These are phyloP conservation scores for Dendryphion nanum DNA, from an alignment of 2,329 filamentous ascomycete genomes.

Conservation along the genomic window DNA sequence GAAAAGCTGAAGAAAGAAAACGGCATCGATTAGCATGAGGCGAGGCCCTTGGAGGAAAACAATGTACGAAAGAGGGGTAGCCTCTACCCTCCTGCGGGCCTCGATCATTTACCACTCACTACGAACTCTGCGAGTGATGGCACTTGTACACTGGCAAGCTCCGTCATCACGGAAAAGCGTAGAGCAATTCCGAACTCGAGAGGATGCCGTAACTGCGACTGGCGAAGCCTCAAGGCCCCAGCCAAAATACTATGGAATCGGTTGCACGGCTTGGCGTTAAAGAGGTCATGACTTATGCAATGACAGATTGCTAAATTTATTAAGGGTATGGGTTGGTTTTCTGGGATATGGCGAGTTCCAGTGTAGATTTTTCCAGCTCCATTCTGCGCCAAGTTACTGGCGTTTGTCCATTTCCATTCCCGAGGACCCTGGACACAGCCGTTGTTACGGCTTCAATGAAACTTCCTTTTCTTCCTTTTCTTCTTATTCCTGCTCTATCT, in stretches of 20 bases:
- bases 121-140: slow-evolving; percentile 22
- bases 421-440: too few relatives aligned
- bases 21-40: slow-evolving; percentile 80
- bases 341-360: too few relatives aligned
- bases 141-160: slow-evolving; percentile 20
- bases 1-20: slow-evolving; percentile 97
- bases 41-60: slow-evolving; percentile 49
- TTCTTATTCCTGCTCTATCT: too few relatives aligned
- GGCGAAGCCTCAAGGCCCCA: slow-evolving; percentile 28
- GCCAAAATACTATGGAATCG: slow-evolving; percentile 33
- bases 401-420: too few relatives aligned
- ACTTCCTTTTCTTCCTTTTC: too few relatives aligned
- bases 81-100: slow-evolving; percentile 36
- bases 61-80: slow-evolving; percentile 29
- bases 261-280: slow-evolving; percentile 34
- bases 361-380: too few relatives aligned
- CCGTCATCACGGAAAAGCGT: slow-evolving; percentile 23
- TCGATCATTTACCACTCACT: slow-evolving; percentile 30
- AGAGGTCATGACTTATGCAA: slow-evolving; percentile 18
- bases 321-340: too few relatives aligned
- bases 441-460: too few relatives aligned
- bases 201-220: slow-evolving; percentile 29
- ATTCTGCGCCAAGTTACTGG: too few relatives aligned
- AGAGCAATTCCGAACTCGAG: slow-evolving; percentile 14
- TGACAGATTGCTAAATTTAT: slow-evolving; percentile 12